Evolutionary conservation across 2,329 filamentous ascomycete genomes (phyloP).

Genomic region (Berkeleyomyces rouxiae): DNA sequence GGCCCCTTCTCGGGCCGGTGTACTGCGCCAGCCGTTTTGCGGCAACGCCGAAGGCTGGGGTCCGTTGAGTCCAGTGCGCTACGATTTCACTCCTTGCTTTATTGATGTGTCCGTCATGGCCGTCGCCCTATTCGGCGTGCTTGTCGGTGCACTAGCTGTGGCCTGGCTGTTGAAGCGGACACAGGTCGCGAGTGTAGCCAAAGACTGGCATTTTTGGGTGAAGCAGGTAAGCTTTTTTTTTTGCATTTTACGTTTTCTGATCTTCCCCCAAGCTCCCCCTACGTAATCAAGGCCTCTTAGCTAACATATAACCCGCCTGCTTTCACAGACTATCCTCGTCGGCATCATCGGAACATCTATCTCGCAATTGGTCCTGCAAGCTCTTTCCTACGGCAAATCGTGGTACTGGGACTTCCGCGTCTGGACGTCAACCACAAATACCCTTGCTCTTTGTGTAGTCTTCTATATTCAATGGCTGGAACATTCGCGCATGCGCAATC

Average conservation of each 20-base stretch:
- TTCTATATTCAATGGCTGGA: slow-evolving; percentile 75
- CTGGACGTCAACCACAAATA: slow-evolving; percentile 58
- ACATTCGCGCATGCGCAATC: slow-evolving; percentile 64
- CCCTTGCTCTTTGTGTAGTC: slow-evolving; percentile 57
- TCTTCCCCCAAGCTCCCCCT: background rate
- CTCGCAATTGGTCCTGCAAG: slow-evolving; percentile 61
- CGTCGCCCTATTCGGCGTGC: slow-evolving; percentile 62
- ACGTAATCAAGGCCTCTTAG: background rate
- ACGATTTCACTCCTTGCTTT: slow-evolving; percentile 95
- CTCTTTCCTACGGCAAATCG: slow-evolving; percentile 47
- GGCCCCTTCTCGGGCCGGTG: slow-evolving; percentile 20
- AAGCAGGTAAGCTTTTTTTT: slow-evolving; percentile 54
- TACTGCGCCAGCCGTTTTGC: slow-evolving; percentile 56
- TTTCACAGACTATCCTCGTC: slow-evolving; percentile 38
- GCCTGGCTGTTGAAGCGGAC: slow-evolving; percentile 64
- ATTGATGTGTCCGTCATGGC: slow-evolving; percentile 75
- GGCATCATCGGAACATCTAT: slow-evolving; percentile 51
- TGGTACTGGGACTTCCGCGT: slow-evolving; percentile 76
- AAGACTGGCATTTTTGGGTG: slow-evolving; percentile 82
- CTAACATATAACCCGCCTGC: background rate
- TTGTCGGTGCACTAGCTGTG: slow-evolving; percentile 60
- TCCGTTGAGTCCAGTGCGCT: slow-evolving; percentile 68
- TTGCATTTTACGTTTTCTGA: background rate
- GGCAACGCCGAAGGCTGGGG: slow-evolving; percentile 90
- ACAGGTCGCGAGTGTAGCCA: slow-evolving; percentile 47